Evolutionary conservation across 192 early-diverging fungal genomes (phyloP).

Genomic region (Rhizoclosmatium globosum): DNA sequence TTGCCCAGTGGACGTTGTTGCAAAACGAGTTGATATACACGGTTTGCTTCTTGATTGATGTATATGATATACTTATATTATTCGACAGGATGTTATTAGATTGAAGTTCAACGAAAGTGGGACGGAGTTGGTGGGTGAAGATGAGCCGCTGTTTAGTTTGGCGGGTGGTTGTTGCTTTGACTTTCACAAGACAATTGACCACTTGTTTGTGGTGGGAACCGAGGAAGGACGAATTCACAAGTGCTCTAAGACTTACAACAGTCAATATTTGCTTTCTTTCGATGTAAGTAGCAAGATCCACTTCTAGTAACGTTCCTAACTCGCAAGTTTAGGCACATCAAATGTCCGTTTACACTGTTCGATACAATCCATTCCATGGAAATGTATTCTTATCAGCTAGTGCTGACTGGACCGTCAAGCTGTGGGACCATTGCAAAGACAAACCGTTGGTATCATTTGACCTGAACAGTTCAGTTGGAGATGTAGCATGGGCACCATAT

Average conservation of each 20-base stretch:
- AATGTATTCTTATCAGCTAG: constrained; percentile 63
- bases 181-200: constrained; percentile 65
- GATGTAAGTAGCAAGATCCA: constrained; percentile 47
- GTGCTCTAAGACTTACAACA: constrained; percentile 69
- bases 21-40: constrained; percentile 68
- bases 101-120: constrained; percentile 41
- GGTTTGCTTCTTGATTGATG: constrained; percentile 17
- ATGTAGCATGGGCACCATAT: constrained; percentile 73
- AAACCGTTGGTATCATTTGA: constrained; percentile 70
- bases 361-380: constrained; percentile 65
- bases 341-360: constrained; percentile 69
- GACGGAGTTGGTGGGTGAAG: constrained; percentile 38
- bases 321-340: constrained; percentile 57
- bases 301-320: background rate
- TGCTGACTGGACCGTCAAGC: constrained; percentile 70
- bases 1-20: constrained; percentile 67
- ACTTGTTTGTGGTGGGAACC: constrained; percentile 72
- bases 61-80: background rate
- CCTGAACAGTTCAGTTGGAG: constrained; percentile 61
- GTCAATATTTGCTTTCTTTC: constrained; percentile 64
- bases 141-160: constrained; percentile 56
- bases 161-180: constrained; percentile 72
- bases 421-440: constrained; percentile 64
- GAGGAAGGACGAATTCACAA: constrained; percentile 68
- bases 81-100: constrained; percentile 44